Base-by-base conservation (phyloP, 129 eudicot genomes). In the Lonicera japonica region DNA sequence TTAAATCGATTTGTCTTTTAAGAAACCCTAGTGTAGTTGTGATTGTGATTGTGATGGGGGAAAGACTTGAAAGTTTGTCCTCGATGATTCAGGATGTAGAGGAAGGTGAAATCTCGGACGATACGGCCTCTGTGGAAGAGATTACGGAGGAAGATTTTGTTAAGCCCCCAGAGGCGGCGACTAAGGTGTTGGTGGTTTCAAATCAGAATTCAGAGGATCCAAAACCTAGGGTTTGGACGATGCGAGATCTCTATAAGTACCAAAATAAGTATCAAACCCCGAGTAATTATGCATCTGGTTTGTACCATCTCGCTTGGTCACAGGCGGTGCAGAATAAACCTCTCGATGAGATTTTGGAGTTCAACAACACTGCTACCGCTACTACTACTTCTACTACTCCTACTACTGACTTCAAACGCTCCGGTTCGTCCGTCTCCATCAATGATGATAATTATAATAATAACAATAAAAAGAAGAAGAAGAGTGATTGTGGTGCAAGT, bases 251-350 rank as follows among this genome's bases (percentile, higher is more conserved):
- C 68, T 80, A 78, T 20, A 88, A 92, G 76, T 85, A 80, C 61
- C 86, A 73, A 68, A 74, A 85, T 61, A 87, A 88, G 71, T 84
- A 80, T 71, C 85, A 78, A 75, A 71, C 83, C 47, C 63, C 90
- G 4, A 71, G 77, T 39, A 82, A 78, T 56, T 82, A 81, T 40
- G 80, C 85, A 0, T 70, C 95, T 0, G 99, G 95, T 4, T 66
- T 94, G 78, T 85, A 88, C 73, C 88, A 85, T 74, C 71, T 94
- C 40, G 99, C 99, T 0, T 94, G 99, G 99, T 92, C 96, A 13
- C 96, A 88, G 74, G 99, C 96, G 5, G 99, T 94, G 17, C 89
- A 94, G 73, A 94, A 94, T 66, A 94, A 94, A 78, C 96, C 99
- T 8, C 71, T 94, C 56, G 88, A 79, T 43, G 89, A 83, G 25